phyloP scores from a whole-genome alignment of 2,329 filamentous ascomycete species.

The Paraconiothyrium brasiliense region DNA sequence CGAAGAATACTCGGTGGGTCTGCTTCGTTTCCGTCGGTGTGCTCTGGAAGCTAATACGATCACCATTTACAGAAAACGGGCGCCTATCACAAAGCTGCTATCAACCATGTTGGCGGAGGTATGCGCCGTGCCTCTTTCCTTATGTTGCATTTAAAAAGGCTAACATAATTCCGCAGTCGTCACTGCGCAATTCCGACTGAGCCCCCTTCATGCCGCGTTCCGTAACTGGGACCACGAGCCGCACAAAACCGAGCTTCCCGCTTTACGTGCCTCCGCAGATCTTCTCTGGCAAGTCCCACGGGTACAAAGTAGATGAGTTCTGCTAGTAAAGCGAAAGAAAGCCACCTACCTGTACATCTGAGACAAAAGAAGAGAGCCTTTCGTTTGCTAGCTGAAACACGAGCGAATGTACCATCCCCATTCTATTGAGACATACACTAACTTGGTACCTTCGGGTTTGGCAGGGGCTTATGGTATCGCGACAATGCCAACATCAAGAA shows the following conservation, averaged over 20 bases:
- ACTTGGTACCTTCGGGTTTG: too few relatives aligned
- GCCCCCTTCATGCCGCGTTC: slow-evolving; percentile 6
- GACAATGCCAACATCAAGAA: slow-evolving; percentile 22
- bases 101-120: slow-evolving; percentile 10
- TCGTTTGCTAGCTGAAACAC: too few relatives aligned
- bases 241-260: slow-evolving; percentile 22
- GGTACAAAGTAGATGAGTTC: too few relatives aligned
- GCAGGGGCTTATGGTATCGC: slow-evolving; percentile 25
- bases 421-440: too few relatives aligned
- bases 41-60: neutral
- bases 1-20: slow-evolving; percentile 21
- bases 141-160: neutral
- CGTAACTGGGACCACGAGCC: slow-evolving; percentile 5
- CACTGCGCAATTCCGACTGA: slow-evolving; percentile 11
- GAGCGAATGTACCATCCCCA: too few relatives aligned
- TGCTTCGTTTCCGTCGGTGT: too few relatives aligned
- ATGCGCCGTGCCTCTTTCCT: neutral
- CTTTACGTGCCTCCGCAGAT: slow-evolving; percentile 26
- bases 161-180: slow-evolving; percentile 7
- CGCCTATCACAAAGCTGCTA: slow-evolving; percentile 21
- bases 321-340: too few relatives aligned
- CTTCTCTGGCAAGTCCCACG: slow-evolving; percentile 21
- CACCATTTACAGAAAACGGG: slow-evolving; percentile 24
- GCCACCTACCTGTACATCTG: too few relatives aligned
- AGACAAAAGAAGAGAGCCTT: too few relatives aligned